Percentiles rank a stretch among this genome's conserved stretches.
Evolutionary conservation across 2,329 filamentous ascomycete genomes (phyloP).

Genomic region (Curvularia verruculosa): DNA sequence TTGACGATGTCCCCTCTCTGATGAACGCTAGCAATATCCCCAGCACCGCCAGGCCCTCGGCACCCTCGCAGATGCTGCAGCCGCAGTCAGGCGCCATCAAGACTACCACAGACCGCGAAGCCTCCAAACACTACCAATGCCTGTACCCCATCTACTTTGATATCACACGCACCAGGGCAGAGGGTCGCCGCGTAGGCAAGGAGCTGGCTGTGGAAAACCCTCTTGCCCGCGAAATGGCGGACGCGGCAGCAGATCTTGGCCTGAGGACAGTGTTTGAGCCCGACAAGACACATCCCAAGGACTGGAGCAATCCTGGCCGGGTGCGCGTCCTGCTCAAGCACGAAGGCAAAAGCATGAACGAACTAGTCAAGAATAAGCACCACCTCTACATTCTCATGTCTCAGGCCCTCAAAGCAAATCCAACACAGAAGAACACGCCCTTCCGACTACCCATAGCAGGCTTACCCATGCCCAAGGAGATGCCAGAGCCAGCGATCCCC

Average conservation of each 20-base stretch:
- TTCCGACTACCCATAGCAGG: constrained; percentile 76
- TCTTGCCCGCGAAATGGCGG: constrained; percentile 85
- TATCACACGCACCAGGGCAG: constrained; percentile 70
- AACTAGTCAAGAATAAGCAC: constrained; percentile 74
- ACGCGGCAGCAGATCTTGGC: constrained; percentile 70
- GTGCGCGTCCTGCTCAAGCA: constrained; percentile 79
- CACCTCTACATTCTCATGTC: constrained; percentile 85
- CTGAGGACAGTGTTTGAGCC: constrained; percentile 83
- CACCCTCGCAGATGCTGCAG: constrained; percentile 45
- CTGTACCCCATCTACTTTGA: constrained; percentile 98
- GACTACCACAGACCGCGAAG: constrained; percentile 55
- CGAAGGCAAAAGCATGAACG: constrained; percentile 58
- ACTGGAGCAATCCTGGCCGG: constrained; percentile 95
- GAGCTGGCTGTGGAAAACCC: constrained; percentile 81
- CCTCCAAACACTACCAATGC: constrained; percentile 79
- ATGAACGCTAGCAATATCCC: constrained; percentile 49
- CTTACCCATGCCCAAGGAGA: constrained; percentile 69
- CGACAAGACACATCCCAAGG: constrained; percentile 89
- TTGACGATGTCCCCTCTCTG: constrained; percentile 77
- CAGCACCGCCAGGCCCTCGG: constrained; percentile 27
- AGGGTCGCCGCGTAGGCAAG: constrained; percentile 79
- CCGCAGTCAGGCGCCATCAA: constrained; percentile 50
- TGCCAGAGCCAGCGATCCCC: constrained; percentile 71
- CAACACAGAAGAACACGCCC: constrained; percentile 74
- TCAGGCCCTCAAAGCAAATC: constrained; percentile 75